Evolutionary conservation across 2,329 filamentous ascomycete genomes (phyloP).

Genomic region (Ceratocystis diversiconidia): DNA sequence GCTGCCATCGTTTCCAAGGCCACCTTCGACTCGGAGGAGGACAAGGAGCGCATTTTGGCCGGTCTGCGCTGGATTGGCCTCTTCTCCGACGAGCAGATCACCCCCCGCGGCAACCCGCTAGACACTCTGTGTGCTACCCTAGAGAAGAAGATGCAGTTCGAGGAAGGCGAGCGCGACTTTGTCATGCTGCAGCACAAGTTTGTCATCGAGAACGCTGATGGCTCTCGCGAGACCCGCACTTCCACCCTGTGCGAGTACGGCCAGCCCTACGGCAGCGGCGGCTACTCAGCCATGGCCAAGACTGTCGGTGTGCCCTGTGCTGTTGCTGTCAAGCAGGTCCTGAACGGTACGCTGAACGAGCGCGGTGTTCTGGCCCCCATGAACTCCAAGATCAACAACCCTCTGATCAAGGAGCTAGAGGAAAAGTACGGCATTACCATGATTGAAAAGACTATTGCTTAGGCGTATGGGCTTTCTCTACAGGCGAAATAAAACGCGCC

Average conservation of each 20-base stretch:
- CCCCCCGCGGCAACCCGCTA: slow-evolving; percentile 61
- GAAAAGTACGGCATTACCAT: slow-evolving; percentile 62
- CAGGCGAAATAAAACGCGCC: background rate
- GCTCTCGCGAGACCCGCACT: slow-evolving; percentile 59
- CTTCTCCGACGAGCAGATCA: slow-evolving; percentile 56
- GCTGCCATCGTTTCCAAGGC: slow-evolving; percentile 63
- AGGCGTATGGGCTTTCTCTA: slow-evolving; percentile 18
- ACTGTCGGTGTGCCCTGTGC: slow-evolving; percentile 57
- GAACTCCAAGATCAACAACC: slow-evolving; percentile 53
- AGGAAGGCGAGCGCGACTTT: slow-evolving; percentile 67
- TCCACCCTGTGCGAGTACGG: slow-evolving; percentile 77
- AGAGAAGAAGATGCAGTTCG: slow-evolving; percentile 85
- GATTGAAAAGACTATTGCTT: slow-evolving; percentile 49
- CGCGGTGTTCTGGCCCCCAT: slow-evolving; percentile 68
- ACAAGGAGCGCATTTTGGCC: slow-evolving; percentile 54
- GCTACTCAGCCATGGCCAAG: slow-evolving; percentile 74
- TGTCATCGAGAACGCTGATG: slow-evolving; percentile 69
- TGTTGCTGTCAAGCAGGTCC: slow-evolving; percentile 59
- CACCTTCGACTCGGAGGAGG: slow-evolving; percentile 45
- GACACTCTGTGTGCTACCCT: slow-evolving; percentile 84
- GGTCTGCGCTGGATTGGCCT: slow-evolving; percentile 59
- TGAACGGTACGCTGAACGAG: slow-evolving; percentile 58
- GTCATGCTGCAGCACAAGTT: slow-evolving; percentile 73
- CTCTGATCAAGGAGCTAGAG: slow-evolving; percentile 64
- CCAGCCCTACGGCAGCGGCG: slow-evolving; percentile 56